Conservation (phyloP, 2,329 filamentous ascomycete genomes). For the Chrysoporthe deuterocubensis region DNA sequence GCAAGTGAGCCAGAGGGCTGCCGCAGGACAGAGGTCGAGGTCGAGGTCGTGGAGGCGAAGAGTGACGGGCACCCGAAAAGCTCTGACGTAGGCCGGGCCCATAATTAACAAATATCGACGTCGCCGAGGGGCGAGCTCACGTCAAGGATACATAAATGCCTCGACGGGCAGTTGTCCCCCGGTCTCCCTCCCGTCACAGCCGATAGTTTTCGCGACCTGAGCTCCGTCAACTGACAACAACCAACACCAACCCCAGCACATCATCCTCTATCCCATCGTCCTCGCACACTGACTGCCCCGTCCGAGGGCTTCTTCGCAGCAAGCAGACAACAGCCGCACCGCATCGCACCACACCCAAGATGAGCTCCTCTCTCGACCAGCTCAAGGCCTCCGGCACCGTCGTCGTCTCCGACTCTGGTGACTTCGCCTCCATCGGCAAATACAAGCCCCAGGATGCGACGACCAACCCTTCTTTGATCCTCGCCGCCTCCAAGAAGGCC, state of each 20-base stretch:
- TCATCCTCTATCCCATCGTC: background rate
- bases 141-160: slow-evolving; percentile 12
- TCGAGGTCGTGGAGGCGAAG: background rate
- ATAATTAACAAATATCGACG: slow-evolving; percentile 1
- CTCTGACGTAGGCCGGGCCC: slow-evolving; percentile 10
- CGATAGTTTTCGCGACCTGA: slow-evolving; percentile 4
- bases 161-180: background rate
- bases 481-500: slow-evolving; percentile 96
- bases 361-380: slow-evolving; percentile 93
- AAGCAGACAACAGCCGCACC: slow-evolving; percentile 12
- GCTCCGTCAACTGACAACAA: background rate
- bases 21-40: too few species aligned
- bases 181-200: slow-evolving; percentile 1
- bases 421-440: slow-evolving; percentile 84
- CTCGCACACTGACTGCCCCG: background rate
- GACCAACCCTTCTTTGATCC: slow-evolving; percentile 98
- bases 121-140: slow-evolving; percentile 6
- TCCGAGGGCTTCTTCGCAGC: background rate
- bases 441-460: slow-evolving; percentile 99
- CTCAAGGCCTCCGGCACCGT: slow-evolving; percentile 96
- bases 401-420: slow-evolving; percentile 97
- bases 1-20: background rate
- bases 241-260: background rate
- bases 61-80: background rate
- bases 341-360: slow-evolving; percentile 44